phyloP scores from a whole-genome alignment of 805 yeast genomes.

The Jamesozyma hellenica region DNA sequence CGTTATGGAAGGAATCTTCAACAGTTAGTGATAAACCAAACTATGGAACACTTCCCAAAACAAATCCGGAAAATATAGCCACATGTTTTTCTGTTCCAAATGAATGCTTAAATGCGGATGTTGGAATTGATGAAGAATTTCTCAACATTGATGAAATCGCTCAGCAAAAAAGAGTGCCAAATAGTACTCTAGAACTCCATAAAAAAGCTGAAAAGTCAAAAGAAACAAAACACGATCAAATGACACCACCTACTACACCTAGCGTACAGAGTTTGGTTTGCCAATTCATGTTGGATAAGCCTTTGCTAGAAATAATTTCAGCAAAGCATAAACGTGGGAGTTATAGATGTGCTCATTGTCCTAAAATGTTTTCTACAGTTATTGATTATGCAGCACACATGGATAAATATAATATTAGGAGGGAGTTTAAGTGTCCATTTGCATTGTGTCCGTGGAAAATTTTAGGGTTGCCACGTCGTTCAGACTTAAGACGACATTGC shows the following conservation, averaged over 20 bases:
- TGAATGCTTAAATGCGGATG: no score
- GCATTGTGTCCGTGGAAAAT: conserved; percentile 40
- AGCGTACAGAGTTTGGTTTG: conserved; percentile 6
- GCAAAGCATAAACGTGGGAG: conserved; percentile 34
- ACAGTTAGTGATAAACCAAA: no score
- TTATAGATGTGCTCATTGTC: conserved; percentile 41
- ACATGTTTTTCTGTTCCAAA: no score
- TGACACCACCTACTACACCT: neutral
- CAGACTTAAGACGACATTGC: conserved; percentile 42
- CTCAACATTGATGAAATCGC: no score
- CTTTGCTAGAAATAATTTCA: conserved; percentile 19
- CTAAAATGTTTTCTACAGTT: conserved; percentile 31
- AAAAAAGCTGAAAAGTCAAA: no score
- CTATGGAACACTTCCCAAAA: no score
- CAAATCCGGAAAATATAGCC: no score
- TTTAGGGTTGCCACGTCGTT: conserved; percentile 39
- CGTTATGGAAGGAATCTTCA: neutral
- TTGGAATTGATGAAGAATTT: no score
- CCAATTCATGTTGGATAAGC: conserved; percentile 24
- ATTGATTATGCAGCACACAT: conserved; percentile 35
- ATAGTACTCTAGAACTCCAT: no score
- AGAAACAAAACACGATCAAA: neutral
- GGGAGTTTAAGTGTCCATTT: conserved; percentile 39
- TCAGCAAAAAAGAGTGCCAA: no score
- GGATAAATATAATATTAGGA: conserved; percentile 31